Conservation (phyloP, 2,329 filamentous ascomycete genomes). For the Trichoderma harzianum region DNA sequence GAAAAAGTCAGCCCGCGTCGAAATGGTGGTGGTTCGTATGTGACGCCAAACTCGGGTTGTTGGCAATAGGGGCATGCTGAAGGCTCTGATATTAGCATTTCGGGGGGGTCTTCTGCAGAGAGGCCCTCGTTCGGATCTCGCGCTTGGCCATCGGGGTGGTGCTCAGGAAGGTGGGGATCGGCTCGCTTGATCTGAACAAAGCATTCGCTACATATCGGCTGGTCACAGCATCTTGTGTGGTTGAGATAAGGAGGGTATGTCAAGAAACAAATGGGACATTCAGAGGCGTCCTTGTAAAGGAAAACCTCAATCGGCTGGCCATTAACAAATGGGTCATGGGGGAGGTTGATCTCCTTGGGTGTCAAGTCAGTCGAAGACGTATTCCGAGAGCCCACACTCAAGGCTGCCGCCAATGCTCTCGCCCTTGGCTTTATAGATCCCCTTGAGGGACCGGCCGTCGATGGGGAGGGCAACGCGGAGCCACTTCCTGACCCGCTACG, state of each 20-base stretch:
- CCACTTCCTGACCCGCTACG: conserved; percentile 57
- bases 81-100: conserved; percentile 82
- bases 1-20: conserved; percentile 75
- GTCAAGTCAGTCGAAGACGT: conserved; percentile 67
- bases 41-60: conserved; percentile 93
- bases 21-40: conserved; percentile 86
- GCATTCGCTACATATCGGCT: conserved; percentile 95
- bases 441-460: conserved; percentile 37
- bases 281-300: conserved; percentile 83
- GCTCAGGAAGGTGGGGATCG: conserved; percentile 85
- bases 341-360: conserved; percentile 75
- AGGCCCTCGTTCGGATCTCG: conserved; percentile 36
- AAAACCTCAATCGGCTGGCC: conserved; percentile 92
- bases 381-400: conserved; percentile 71
- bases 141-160: conserved; percentile 51
- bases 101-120: conserved; percentile 50
- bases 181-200: conserved; percentile 97
- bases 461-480: conserved; percentile 53
- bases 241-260: conserved; percentile 95
- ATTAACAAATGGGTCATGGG: conserved; percentile 83
- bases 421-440: conserved; percentile 74
- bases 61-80: conserved; percentile 94
- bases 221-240: conserved; percentile 90
- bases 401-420: conserved; percentile 81
- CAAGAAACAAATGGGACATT: conserved; percentile 95